Percentiles rank a stretch among this genome's conserved stretches.
phyloP scores from a whole-genome alignment of 257 asterid genomes.

The Misopates orontium region DNA sequence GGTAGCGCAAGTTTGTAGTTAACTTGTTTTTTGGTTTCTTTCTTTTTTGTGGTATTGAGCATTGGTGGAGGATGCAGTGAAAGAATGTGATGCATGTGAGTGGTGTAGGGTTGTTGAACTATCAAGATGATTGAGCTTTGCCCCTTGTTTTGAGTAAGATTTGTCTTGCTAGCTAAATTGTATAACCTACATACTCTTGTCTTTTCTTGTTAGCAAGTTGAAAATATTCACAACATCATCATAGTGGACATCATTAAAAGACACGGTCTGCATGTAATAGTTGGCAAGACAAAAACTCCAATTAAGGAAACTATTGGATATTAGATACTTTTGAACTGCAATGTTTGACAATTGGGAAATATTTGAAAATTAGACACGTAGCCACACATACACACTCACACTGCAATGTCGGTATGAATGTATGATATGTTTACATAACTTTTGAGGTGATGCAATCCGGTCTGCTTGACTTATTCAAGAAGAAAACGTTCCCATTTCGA shows the following conservation, averaged over 20 bases:
- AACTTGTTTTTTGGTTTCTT: neutral
- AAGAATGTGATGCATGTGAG: slow-evolving; percentile 24
- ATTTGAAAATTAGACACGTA: too few relatives aligned
- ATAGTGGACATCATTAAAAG: slow-evolving; percentile 16
- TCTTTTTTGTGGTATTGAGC: neutral
- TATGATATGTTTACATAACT: too few relatives aligned
- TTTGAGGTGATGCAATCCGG: too few relatives aligned
- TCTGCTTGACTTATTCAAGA: too few relatives aligned
- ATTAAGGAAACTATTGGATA: neutral
- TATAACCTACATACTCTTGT: slow-evolving; percentile 12
- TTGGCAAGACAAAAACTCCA: neutral
- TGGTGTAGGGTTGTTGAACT: slow-evolving; percentile 67
- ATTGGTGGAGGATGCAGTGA: slow-evolving; percentile 27
- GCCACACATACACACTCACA: too few relatives aligned
- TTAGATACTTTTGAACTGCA: too few relatives aligned
- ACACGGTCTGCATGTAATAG: neutral
- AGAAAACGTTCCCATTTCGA: too few relatives aligned
- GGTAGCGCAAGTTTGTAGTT: too few relatives aligned
- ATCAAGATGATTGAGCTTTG: slow-evolving; percentile 47
- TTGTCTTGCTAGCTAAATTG: slow-evolving; percentile 15
- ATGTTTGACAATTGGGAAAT: too few relatives aligned
- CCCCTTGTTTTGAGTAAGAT: slow-evolving; percentile 32
- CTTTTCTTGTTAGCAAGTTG: slow-evolving; percentile 13
- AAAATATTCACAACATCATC: slow-evolving; percentile 7
- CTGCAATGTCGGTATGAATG: too few relatives aligned